phyloP scores from a whole-genome alignment of 2,329 filamentous ascomycete genomes.

The Ophiostoma himal-ulmi region DNA sequence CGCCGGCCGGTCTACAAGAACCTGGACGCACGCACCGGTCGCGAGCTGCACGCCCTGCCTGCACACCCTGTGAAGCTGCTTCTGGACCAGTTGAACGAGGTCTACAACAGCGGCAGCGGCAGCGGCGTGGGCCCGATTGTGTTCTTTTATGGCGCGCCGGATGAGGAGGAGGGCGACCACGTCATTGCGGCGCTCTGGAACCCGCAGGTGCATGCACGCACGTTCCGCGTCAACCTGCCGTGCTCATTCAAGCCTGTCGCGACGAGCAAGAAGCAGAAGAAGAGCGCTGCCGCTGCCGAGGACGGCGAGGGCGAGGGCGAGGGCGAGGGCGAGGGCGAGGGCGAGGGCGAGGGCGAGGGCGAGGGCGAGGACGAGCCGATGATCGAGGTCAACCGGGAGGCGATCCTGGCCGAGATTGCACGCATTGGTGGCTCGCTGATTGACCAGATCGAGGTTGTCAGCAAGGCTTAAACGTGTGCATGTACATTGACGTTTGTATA shows the following conservation, averaged over 20 bases:
- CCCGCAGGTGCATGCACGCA: slow-evolving; percentile 47
- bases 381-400: slow-evolving; percentile 60
- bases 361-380: slow-evolving; percentile 34
- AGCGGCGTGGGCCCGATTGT: slow-evolving; percentile 52
- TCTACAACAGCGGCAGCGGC: slow-evolving; percentile 44
- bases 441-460: slow-evolving; percentile 51
- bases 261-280: not conserved
- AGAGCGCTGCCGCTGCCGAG: slow-evolving; percentile 19
- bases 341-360: slow-evolving; percentile 15
- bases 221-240: slow-evolving; percentile 65
- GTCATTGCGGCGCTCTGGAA: slow-evolving; percentile 57
- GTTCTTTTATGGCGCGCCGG: slow-evolving; percentile 66
- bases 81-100: slow-evolving; percentile 57
- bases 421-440: slow-evolving; percentile 63
- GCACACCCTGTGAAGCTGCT: slow-evolving; percentile 59
- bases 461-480: slow-evolving; percentile 8
- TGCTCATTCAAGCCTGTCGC: slow-evolving; percentile 57
- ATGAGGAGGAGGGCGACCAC: slow-evolving; percentile 39
- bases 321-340: slow-evolving; percentile 28
- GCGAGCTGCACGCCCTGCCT: slow-evolving; percentile 43
- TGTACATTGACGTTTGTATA: not conserved
- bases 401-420: slow-evolving; percentile 66
- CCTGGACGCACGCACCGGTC: slow-evolving; percentile 55
- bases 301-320: slow-evolving; percentile 29
- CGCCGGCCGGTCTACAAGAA: slow-evolving; percentile 67